These are phyloP conservation scores for Trametes polyzona DNA, from an alignment of 1,284 basidiomycete species.

Conservation along the genomic window DNA sequence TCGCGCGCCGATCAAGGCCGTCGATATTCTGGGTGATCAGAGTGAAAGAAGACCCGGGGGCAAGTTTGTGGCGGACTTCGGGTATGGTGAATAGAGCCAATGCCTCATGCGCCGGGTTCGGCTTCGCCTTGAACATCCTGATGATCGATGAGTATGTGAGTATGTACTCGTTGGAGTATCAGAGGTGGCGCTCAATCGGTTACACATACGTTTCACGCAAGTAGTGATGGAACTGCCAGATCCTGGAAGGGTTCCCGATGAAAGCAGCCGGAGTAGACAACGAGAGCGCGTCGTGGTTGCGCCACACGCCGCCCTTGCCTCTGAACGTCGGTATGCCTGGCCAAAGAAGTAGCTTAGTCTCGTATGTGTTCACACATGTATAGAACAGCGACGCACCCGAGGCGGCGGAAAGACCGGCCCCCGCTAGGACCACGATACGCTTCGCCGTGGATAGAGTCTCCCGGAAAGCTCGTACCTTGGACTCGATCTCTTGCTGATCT, in stretches of 20 bases:
- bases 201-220: constrained; percentile 49
- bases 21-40: constrained; percentile 69
- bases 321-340: constrained; percentile 61
- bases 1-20: constrained; percentile 50
- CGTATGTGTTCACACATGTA: background rate
- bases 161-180: background rate
- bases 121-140: constrained; percentile 49
- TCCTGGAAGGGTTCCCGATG: constrained; percentile 48
- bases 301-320: constrained; percentile 59
- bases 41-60: constrained; percentile 48
- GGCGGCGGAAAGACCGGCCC: constrained; percentile 59
- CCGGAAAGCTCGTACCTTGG: constrained; percentile 36
- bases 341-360: background rate
- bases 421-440: constrained; percentile 53
- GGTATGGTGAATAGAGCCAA: constrained; percentile 49
- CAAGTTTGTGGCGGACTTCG: constrained; percentile 38
- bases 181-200: too few relatives aligned
- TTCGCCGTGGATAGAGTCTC: constrained; percentile 36
- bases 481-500: too few relatives aligned
- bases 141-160: background rate
- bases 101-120: constrained; percentile 57
- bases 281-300: constrained; percentile 53
- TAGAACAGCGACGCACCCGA: constrained; percentile 45
- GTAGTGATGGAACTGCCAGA: constrained; percentile 68
- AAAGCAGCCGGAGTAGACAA: constrained; percentile 62